Evolutionary conservation across 768 basidiomycete genomes (phyloP).

Genomic region (Collybiopsis luxurians): DNA sequence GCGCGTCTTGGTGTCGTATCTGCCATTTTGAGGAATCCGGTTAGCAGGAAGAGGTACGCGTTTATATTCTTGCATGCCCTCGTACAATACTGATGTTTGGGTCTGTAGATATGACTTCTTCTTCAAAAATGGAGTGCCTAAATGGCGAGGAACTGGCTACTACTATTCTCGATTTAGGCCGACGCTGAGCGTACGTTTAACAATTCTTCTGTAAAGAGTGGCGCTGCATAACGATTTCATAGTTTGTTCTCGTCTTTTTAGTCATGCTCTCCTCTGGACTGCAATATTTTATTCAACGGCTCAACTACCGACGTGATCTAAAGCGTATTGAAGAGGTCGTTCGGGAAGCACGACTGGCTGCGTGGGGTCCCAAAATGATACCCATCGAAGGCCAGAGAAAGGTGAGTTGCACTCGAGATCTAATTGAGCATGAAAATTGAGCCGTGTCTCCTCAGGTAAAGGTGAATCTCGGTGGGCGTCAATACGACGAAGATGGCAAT

Average conservation of each 20-base stretch:
- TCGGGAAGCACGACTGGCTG: conserved; percentile 60
- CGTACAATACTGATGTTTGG: background rate
- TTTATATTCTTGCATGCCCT: background rate
- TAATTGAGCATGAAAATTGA: conserved; percentile 1
- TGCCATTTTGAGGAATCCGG: conserved; percentile 73
- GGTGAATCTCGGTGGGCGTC: conserved; percentile 59
- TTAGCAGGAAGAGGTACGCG: conserved; percentile 71
- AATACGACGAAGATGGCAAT: conserved; percentile 56
- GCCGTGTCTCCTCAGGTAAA: conserved; percentile 48
- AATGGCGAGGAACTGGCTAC: conserved; percentile 95
- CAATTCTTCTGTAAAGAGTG: background rate
- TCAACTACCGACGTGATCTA: conserved; percentile 77
- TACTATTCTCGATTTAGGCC: conserved; percentile 96
- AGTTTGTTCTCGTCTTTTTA: conserved; percentile 81
- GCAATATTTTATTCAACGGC: conserved; percentile 76
- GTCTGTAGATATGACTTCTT: conserved; percentile 82
- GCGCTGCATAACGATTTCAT: background rate
- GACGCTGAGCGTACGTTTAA: conserved; percentile 70
- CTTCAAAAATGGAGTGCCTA: conserved; percentile 96
- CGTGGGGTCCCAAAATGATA: conserved; percentile 79
- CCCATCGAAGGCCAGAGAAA: conserved; percentile 66
- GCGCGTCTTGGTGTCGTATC: conserved; percentile 87
- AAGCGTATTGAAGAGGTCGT: conserved; percentile 62
- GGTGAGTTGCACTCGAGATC: conserved; percentile 34
- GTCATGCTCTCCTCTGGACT: conserved; percentile 71